Evolutionary conservation across 371 early-diverging fungal genomes (phyloP).

Genomic region (Zychaea mexicana): DNA sequence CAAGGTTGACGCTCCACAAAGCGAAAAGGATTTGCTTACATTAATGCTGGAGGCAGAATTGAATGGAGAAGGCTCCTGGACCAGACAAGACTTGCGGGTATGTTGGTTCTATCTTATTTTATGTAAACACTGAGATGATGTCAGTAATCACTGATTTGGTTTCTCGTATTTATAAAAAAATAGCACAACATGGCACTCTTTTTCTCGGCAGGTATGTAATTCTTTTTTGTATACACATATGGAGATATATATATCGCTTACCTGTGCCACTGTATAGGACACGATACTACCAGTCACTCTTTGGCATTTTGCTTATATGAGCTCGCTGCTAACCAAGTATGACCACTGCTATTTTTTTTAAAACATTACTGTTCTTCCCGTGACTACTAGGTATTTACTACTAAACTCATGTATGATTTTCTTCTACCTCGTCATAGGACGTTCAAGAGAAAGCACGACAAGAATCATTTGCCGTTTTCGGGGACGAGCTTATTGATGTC

Average conservation of each 20-base stretch:
- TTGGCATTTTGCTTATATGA: constrained; percentile 18
- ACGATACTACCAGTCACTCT: constrained; percentile 22
- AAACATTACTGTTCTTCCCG: neutral
- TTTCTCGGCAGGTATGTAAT: constrained; percentile 21
- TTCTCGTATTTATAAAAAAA: neutral
- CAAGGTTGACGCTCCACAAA: constrained; percentile 3
- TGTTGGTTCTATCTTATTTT: neutral
- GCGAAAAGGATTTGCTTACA: constrained; percentile 37
- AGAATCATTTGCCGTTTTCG: constrained; percentile 15
- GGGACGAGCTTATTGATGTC: constrained; percentile 20
- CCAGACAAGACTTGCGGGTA: constrained; percentile 23
- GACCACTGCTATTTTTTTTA: no score
- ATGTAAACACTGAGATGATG: neutral
- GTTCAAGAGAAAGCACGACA: constrained; percentile 23
- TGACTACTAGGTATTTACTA: neutral
- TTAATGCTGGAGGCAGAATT: constrained; percentile 37
- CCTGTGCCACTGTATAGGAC: constrained; percentile 16
- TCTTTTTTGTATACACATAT: neutral
- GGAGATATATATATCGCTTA: neutral
- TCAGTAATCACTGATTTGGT: neutral
- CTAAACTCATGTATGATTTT: neutral
- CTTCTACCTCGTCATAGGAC: neutral
- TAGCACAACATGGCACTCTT: constrained; percentile 25
- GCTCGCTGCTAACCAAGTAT: constrained; percentile 14
- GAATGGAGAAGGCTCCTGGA: constrained; percentile 14